phyloP scores from a whole-genome alignment of 2,329 filamentous ascomycete species.

The Coniochaeta ligniaria region DNA sequence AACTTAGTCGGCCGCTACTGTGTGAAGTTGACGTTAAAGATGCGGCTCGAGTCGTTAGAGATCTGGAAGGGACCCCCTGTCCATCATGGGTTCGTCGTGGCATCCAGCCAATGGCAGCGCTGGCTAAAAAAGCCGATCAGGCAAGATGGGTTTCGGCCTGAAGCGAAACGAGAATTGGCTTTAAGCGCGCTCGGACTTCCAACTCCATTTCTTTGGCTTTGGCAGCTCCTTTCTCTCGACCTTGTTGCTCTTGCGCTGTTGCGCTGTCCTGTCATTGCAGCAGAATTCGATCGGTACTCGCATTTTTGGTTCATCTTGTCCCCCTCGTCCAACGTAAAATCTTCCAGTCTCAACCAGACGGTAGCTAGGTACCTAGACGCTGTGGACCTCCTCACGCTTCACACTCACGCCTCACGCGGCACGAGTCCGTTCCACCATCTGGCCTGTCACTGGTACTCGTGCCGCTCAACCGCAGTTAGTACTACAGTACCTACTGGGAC shows the following conservation, averaged over 20 bases:
- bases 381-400: no score
- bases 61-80: background rate
- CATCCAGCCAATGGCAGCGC: background rate
- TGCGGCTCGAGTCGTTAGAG: constrained; percentile 1
- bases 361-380: background rate
- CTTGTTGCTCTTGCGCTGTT: background rate
- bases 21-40: background rate
- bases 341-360: background rate
- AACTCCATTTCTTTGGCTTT: background rate
- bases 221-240: background rate
- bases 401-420: background rate
- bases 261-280: background rate
- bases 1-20: background rate
- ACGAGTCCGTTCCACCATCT: background rate
- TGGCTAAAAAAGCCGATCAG: constrained; percentile 17
- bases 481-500: background rate
- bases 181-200: background rate
- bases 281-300: background rate
- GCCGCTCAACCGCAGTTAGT: background rate
- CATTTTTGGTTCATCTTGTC: background rate
- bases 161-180: constrained; percentile 20
- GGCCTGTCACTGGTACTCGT: background rate
- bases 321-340: background rate
- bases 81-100: background rate
- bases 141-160: constrained; percentile 30